Percentiles rank a stretch among this genome's conserved stretches.
phyloP scores from a whole-genome alignment of 2,329 filamentous ascomycete genomes.

The Plenodomus biglobosus region DNA sequence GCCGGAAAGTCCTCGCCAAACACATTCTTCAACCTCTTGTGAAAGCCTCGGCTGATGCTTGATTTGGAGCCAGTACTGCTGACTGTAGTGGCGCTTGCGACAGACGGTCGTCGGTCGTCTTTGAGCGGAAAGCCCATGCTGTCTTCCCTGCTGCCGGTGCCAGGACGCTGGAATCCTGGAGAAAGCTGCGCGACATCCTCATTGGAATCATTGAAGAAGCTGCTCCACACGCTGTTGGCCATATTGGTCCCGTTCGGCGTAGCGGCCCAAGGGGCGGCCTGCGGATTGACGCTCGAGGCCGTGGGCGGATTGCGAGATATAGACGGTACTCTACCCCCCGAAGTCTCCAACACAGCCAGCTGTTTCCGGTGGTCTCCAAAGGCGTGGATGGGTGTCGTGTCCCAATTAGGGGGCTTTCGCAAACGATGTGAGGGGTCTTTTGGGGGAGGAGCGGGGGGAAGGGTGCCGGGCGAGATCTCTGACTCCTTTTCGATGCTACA shows the following conservation, averaged over 20 bases:
- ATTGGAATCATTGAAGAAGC: constrained; percentile 75
- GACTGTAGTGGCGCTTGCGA: constrained; percentile 82
- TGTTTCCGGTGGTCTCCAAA: constrained; percentile 72
- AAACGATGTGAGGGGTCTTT: constrained; percentile 39
- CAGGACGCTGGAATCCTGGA: constrained; percentile 63
- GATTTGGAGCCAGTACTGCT: constrained; percentile 83
- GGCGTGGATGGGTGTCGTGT: constrained; percentile 59
- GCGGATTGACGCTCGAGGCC: constrained; percentile 54
- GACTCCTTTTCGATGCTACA: constrained; percentile 50
- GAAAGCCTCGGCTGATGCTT: constrained; percentile 65
- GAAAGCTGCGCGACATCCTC: constrained; percentile 71
- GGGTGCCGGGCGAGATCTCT: constrained; percentile 46
- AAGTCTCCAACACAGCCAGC: constrained; percentile 66
- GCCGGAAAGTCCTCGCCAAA: constrained; percentile 86
- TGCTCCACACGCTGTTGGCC: constrained; percentile 52
- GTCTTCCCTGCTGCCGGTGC: constrained; percentile 54
- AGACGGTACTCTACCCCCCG: constrained; percentile 59
- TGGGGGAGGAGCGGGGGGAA: constrained; percentile 40
- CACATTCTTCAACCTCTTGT: constrained; percentile 84
- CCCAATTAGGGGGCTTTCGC: constrained; percentile 53
- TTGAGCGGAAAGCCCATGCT: constrained; percentile 48
- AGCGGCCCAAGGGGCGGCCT: constrained; percentile 56
- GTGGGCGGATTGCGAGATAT: constrained; percentile 61
- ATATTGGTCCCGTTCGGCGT: constrained; percentile 43
- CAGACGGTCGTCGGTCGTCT: constrained; percentile 81